phyloP scores from a whole-genome alignment of 2,329 filamentous ascomycete genomes.

The Incumbomyces lentus region DNA sequence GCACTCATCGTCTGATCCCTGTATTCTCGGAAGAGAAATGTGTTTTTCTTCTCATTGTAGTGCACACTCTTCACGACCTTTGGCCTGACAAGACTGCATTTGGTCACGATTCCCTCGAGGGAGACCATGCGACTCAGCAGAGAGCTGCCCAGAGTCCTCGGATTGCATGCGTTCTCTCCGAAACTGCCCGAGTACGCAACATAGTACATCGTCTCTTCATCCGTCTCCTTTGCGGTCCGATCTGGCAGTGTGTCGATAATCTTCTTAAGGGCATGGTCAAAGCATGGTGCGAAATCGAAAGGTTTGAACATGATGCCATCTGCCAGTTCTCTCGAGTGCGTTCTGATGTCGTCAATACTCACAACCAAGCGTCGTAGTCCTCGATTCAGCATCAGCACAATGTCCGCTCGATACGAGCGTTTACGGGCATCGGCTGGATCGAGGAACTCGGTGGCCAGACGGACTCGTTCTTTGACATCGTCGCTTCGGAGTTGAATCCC shows the following conservation, averaged over 20 bases:
- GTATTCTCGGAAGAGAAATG: slow-evolving; percentile 84
- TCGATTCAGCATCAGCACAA: slow-evolving; percentile 63
- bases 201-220: slow-evolving; percentile 75
- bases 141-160: slow-evolving; percentile 75
- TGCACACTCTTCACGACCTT: slow-evolving; percentile 99
- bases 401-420: slow-evolving; percentile 76
- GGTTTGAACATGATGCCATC: slow-evolving; percentile 69
- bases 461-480: slow-evolving; percentile 70
- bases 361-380: slow-evolving; percentile 52
- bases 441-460: slow-evolving; percentile 81
- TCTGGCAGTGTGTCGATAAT: slow-evolving; percentile 72
- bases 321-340: slow-evolving; percentile 75
- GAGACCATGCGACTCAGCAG: slow-evolving; percentile 96
- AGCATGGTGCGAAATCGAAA: slow-evolving; percentile 79
- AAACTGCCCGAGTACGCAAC: slow-evolving; percentile 97
- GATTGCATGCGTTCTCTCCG: slow-evolving; percentile 88
- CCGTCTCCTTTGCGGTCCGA: slow-evolving; percentile 63
- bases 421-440: slow-evolving; percentile 50
- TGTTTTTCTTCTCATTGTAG: slow-evolving; percentile 77
- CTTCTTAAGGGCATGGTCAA: slow-evolving; percentile 81
- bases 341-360: slow-evolving; percentile 80
- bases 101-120: slow-evolving; percentile 92
- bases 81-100: slow-evolving; percentile 86
- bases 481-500: slow-evolving; percentile 70
- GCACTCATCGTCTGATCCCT: slow-evolving; percentile 92